Base-by-base conservation (phyloP, 805 yeast species). In the Debaryomyces castellii region DNA sequence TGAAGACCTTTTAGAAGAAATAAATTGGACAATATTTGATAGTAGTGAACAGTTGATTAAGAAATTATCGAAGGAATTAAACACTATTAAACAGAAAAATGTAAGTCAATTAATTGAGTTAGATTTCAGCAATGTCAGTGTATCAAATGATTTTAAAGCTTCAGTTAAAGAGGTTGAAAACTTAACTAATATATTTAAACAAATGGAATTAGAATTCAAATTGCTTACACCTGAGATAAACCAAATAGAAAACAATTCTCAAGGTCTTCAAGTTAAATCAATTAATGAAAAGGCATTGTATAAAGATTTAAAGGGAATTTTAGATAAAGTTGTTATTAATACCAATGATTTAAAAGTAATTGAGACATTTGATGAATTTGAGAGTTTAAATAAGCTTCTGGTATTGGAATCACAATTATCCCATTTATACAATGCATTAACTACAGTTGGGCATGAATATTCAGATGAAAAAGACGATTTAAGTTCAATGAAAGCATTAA, bases 241-340 rank as follows among this genome's bases (percentile, higher is more conserved):
- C 39, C 78, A 76, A 42, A 82, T 90, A 35, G 96, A 89, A 58
- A 72, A 74, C 28, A 87, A 85, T 58, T 83, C 91, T 2, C 81
- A 85, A 54, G 96, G 96, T 40, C 64, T 89, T 14, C 97, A 91
- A 64, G 85, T 91, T 5, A 84, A 83, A 53, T 81, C 92, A 4
- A 82, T 88, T 37, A 91, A 91, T 65, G 87, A 87, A 62, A 88
- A 87, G 55, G 61, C 76, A n/a, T 69, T 90, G 20, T 85, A 83
- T 74, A 80, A 77, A 39, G 90, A 88, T 49, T 73, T 90, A 44
- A 78, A 79, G 33, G 80, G 76, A n/a, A 73, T 90, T 39, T 65
- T 90, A 49, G 77, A 78, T 40, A 85, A 88, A n/a, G 86, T 87
- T 7, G 79, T 83, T 45, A 72, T 89, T 22, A 82, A 83, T 50